These are phyloP conservation scores for Phytophthora podocarpi DNA, from an alignment of 352 stramenopile genomes.

Conservation along the genomic window DNA sequence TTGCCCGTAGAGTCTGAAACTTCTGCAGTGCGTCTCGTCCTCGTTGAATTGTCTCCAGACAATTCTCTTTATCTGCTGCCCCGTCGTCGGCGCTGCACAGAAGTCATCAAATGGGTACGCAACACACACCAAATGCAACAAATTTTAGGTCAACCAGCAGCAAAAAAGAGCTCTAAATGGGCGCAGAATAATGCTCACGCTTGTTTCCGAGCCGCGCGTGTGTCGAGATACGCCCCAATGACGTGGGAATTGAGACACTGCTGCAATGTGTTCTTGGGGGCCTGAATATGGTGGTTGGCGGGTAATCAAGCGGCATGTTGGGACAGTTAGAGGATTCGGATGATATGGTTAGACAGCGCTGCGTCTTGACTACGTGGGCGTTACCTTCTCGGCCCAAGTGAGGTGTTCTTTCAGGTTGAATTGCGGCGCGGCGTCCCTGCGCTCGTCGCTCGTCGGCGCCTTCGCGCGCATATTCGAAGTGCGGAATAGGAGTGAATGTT, in stretches of 20 bases:
- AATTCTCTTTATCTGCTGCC: conserved; percentile 46
- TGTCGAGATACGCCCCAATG: conserved; percentile 76
- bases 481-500: conserved; percentile 39
- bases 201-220: conserved; percentile 50
- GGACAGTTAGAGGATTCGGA: background rate
- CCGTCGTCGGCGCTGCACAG: conserved; percentile 6
- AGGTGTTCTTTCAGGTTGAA: conserved; percentile 71
- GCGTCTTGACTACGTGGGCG: background rate
- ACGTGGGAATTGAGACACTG: conserved; percentile 83
- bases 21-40: conserved; percentile 44
- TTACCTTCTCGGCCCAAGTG: conserved; percentile 61
- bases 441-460: background rate
- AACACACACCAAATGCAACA: background rate
- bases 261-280: conserved; percentile 54
- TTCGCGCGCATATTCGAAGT: conserved; percentile 29
- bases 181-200: conserved; percentile 23
- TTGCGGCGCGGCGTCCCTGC: conserved; percentile 22
- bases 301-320: background rate
- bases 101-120: conserved; percentile 6
- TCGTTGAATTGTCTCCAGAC: conserved; percentile 49
- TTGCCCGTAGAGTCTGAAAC: conserved; percentile 40
- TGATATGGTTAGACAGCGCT: background rate
- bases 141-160: background rate
- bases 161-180: background rate
- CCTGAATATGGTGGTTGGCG: conserved; percentile 17